Percentiles rank a stretch among this genome's conserved stretches.
Evolutionary conservation across 352 stramenopile genomes (phyloP).

Genomic region (Pythium guiyangense): DNA sequence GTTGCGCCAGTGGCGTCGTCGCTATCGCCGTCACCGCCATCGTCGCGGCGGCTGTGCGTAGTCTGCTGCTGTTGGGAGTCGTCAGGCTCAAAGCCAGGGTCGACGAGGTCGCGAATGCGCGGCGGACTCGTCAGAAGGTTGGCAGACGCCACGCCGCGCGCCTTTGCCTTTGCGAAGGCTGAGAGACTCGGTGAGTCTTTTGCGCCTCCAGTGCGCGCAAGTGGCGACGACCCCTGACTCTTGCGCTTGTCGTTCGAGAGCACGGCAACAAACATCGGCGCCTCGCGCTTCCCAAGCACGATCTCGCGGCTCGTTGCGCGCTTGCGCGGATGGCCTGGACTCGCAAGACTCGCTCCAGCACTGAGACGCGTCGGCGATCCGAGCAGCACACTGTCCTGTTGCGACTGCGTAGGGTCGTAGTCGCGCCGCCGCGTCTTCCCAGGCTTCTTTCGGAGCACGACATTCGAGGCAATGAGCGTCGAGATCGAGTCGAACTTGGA

Average conservation of each 20-base stretch:
- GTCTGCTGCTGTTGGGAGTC: slow-evolving; percentile 11
- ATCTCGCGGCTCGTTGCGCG: slow-evolving; percentile 35
- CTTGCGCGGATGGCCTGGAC: neutral
- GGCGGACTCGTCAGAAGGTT: slow-evolving; percentile 28
- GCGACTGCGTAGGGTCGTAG: neutral
- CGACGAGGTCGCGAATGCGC: slow-evolving; percentile 69
- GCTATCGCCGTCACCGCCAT: too few relatives aligned
- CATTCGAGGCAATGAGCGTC: slow-evolving; percentile 76
- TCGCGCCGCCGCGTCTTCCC: slow-evolving; percentile 7
- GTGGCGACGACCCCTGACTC: neutral
- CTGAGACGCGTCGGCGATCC: neutral
- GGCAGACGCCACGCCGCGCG: slow-evolving; percentile 2
- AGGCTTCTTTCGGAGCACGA: slow-evolving; percentile 54
- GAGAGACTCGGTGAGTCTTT: slow-evolving; percentile 2
- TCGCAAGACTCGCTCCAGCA: neutral
- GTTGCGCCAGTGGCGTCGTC: neutral
- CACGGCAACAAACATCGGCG: slow-evolving; percentile 58
- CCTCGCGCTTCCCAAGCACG: slow-evolving; percentile 54
- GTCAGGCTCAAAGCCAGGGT: slow-evolving; percentile 57
- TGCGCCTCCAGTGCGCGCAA: neutral
- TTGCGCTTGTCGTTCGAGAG: slow-evolving; percentile 24
- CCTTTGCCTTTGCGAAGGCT: slow-evolving; percentile 17
- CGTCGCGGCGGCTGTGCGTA: neutral
- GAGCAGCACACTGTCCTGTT: neutral
- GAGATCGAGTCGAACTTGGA: slow-evolving; percentile 91